Base-by-base conservation (phyloP, 1,284 basidiomycete genomes). In the Moesziomyces aphidis region DNA sequence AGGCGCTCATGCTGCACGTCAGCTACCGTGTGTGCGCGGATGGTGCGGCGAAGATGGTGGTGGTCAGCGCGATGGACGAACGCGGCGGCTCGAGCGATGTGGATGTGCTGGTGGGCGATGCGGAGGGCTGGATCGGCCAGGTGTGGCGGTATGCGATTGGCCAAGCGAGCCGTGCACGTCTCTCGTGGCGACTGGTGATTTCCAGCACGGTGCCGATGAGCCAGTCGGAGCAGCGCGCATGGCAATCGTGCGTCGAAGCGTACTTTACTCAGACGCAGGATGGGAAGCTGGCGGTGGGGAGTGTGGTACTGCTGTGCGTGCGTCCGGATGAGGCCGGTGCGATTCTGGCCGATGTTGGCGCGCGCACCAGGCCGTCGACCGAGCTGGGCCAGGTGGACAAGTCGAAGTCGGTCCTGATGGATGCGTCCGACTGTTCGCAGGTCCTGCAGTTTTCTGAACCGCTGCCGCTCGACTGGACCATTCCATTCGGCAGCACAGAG, bases 51-150 rank as follows among this genome's bases (percentile, higher is more conserved):
- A 61, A 43, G 13, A 11, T 75, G 19, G 61, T 69, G 11, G 45
- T 76, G 43, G 60, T 77, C 34, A 75, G 69, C 39, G 57, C 66
- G 26, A 66, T 81, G 15, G 79, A 81, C 55, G 76, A 76, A 36
- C 58, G 65, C 3, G 79, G 55, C 7, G 53, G 50, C 23, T 54
- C 66, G 6, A 73, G 69, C 39, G 46, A 55, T 6, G 50, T 72
- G 21, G 55, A 62, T 21, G 56, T 54, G 21, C 42, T 65, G 10
- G 50, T 42, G 9, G 49, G 55, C 31, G 42, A 39, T 17, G 39
- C 73, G 34, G 63, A 73, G 36, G 60, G 47, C 10, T 62, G 66
- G 34, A 49, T 78, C 13, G 59, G 60, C 44, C 31, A 46, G 19
- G 60, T 80, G 1, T 80, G 74, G 74, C 57, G 53, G 19, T 74